phyloP scores from a whole-genome alignment of 23 red algal species.

The Gracilaria domingensis region DNA sequence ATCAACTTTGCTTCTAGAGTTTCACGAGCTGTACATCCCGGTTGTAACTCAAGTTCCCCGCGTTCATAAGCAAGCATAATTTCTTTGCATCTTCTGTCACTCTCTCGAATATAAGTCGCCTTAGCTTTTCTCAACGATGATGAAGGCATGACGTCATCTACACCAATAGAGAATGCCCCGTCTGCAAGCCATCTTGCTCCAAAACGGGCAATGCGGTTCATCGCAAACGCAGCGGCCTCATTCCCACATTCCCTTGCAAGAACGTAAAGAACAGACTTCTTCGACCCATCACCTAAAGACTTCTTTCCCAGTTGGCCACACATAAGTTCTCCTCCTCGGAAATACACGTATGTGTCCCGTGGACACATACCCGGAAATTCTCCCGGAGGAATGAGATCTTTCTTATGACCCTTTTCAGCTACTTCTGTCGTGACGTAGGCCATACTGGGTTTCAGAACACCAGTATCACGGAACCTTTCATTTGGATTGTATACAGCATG shows the following conservation, averaged over 20 bases:
- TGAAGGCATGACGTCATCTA: slow-evolving; percentile 94
- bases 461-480: slow-evolving; percentile 24
- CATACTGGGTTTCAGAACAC: slow-evolving; percentile 24
- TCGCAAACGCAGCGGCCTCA: slow-evolving; percentile 77
- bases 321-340: slow-evolving; percentile 89
- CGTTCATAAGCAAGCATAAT: slow-evolving; percentile 59
- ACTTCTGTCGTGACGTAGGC: slow-evolving; percentile 70
- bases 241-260: slow-evolving; percentile 81
- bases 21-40: slow-evolving; percentile 90
- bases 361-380: slow-evolving; percentile 72
- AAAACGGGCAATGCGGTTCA: slow-evolving; percentile 91
- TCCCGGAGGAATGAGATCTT: slow-evolving; percentile 30
- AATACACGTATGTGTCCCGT: slow-evolving; percentile 83
- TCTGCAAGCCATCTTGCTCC: slow-evolving; percentile 84
- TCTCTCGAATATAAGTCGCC: slow-evolving; percentile 50
- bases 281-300: slow-evolving; percentile 84
- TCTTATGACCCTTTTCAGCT: slow-evolving; percentile 67
- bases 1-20: slow-evolving; percentile 92
- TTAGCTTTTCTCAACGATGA: slow-evolving; percentile 53
- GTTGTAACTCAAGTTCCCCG: slow-evolving; percentile 75
- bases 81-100: slow-evolving; percentile 73
- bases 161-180: slow-evolving; percentile 92
- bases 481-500: slow-evolving; percentile 22
- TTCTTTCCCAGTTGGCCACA: slow-evolving; percentile 95
- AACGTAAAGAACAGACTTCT: slow-evolving; percentile 89